A percentile compares a stretch with the other conserved stretches of the same genome.
Evolutionary conservation across 176 grass and related monocot genomes (phyloP).

Genomic region (Cocos nucifera): DNA sequence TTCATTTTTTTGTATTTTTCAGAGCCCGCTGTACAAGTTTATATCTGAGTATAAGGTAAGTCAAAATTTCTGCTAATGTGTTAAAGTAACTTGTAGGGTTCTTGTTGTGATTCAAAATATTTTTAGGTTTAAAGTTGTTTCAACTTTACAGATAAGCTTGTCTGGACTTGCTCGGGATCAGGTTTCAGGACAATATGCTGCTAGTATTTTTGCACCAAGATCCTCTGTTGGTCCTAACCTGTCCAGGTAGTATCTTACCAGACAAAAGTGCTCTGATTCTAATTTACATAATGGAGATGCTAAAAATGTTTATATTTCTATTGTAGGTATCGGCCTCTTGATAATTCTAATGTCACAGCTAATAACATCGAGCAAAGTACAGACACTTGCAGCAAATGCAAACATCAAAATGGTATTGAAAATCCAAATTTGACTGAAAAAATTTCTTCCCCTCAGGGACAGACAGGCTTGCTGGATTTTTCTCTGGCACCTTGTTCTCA

Average conservation of each 20-base stretch:
- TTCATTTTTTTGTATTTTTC: conserved; percentile 29
- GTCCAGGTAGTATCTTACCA: conserved; percentile 36
- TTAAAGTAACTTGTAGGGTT: neutral
- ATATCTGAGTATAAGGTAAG: conserved; percentile 64
- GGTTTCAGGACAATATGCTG: conserved; percentile 77
- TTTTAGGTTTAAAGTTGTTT: neutral
- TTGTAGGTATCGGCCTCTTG: conserved; percentile 20
- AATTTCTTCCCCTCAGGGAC: conserved; percentile 4
- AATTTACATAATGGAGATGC: neutral
- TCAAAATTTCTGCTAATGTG: conserved; percentile 3
- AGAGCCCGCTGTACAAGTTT: conserved; percentile 88
- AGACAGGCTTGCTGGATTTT: conserved; percentile 11
- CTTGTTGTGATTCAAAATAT: neutral
- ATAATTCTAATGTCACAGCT: neutral
- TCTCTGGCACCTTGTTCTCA: too few relatives aligned
- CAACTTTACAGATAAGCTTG: conserved; percentile 50
- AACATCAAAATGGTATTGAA: conserved; percentile 25
- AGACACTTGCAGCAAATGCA: conserved; percentile 2
- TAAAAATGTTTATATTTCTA: conserved; percentile 24
- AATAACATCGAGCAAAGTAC: conserved; percentile 20
- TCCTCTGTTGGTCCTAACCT: conserved; percentile 28
- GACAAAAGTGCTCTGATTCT: too few relatives aligned
- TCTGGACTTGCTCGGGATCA: conserved; percentile 41
- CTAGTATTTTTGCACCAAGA: conserved; percentile 26
- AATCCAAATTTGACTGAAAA: conserved; percentile 17